phyloP scores from a whole-genome alignment of 2,329 filamentous ascomycete species.

The Aspergillus sp. region DNA sequence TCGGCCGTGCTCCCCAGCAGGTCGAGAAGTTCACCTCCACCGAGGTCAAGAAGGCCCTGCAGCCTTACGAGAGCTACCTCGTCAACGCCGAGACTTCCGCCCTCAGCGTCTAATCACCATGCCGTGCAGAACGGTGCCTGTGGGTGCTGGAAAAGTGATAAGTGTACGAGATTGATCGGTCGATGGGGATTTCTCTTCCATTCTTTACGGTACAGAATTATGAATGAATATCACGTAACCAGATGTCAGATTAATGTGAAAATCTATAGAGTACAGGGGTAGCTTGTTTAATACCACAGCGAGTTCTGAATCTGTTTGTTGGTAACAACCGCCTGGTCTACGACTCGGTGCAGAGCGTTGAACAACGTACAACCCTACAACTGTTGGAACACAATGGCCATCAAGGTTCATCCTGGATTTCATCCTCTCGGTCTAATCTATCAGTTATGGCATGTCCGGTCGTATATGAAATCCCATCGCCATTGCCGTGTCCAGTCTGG shows the following conservation, averaged over 20 bases:
- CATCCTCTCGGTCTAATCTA: too few relatives aligned
- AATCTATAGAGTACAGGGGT: neutral
- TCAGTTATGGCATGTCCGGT: too few relatives aligned
- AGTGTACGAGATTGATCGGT: neutral
- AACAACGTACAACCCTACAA: too few relatives aligned
- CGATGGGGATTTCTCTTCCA: neutral
- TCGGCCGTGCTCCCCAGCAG: constrained; percentile 54
- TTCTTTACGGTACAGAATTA: neutral
- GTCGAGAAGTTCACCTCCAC: constrained; percentile 52
- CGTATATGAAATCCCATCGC: too few relatives aligned
- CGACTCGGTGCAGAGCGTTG: too few relatives aligned
- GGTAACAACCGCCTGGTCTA: too few relatives aligned
- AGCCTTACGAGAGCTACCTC: constrained; percentile 43
- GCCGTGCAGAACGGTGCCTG: neutral
- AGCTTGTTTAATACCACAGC: too few relatives aligned
- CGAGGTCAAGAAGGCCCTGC: constrained; percentile 48
- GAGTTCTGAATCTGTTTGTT: too few relatives aligned
- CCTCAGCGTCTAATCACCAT: constrained; percentile 36
- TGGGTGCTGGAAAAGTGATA: neutral
- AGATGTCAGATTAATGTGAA: neutral
- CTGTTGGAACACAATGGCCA: too few relatives aligned
- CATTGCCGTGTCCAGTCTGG: too few relatives aligned
- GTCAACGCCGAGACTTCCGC: constrained; percentile 37
- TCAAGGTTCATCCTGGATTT: too few relatives aligned
- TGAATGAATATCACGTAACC: neutral